phyloP scores from a whole-genome alignment of 2,329 filamentous ascomycete genomes.

The Clarireedia hainanense region DNA sequence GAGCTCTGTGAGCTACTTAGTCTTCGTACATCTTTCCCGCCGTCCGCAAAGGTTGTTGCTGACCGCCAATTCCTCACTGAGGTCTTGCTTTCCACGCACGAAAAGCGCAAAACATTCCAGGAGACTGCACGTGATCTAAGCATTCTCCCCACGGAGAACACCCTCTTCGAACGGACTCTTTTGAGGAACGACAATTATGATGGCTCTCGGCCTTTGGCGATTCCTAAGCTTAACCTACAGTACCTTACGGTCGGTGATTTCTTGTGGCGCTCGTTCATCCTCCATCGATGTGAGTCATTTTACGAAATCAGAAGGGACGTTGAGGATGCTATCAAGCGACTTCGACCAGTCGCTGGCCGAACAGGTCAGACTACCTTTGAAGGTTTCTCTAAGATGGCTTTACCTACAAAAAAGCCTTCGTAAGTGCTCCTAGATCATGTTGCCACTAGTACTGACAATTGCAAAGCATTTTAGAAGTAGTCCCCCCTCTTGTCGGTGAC shows the following conservation, averaged over 20 bases:
- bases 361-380: constrained; percentile 65
- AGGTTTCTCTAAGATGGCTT: constrained; percentile 85
- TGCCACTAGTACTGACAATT: constrained; percentile 10
- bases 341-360: constrained; percentile 60
- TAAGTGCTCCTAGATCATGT: constrained; percentile 11
- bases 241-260: constrained; percentile 95
- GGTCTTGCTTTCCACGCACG: constrained; percentile 65
- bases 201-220: constrained; percentile 75
- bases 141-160: constrained; percentile 75
- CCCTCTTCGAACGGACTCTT: constrained; percentile 72
- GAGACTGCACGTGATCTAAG: constrained; percentile 64
- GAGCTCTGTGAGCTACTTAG: constrained; percentile 63
- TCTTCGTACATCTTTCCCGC: constrained; percentile 77
- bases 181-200: constrained; percentile 80
- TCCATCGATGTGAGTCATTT: constrained; percentile 87
- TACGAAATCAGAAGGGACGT: constrained; percentile 91
- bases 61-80: constrained; percentile 63
- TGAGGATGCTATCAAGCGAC: constrained; percentile 69
- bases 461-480: constrained; percentile 67
- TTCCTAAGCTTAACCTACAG: constrained; percentile 92
- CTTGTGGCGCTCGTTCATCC: constrained; percentile 84
- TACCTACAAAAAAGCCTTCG: constrained; percentile 77
- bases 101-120: constrained; percentile 74
- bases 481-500: constrained; percentile 75
- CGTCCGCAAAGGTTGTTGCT: constrained; percentile 53